Base-by-base conservation (phyloP, 2,329 filamentous ascomycete species). In the Amesomyces nigricolor region DNA sequence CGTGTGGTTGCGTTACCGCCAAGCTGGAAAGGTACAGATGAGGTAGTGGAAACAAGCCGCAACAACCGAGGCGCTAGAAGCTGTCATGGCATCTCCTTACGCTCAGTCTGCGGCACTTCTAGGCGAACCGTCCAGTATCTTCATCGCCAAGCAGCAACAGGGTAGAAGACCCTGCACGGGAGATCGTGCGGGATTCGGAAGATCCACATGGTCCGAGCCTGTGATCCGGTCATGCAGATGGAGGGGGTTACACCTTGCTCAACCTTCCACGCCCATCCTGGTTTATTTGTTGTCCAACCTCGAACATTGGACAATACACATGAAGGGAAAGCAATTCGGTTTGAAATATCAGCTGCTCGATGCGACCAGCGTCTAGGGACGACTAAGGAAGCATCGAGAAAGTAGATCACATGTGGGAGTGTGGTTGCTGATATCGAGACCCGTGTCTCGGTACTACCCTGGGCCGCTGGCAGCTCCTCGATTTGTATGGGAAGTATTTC, bases 161-260 rank as follows among this genome's bases (percentile, higher is more conserved):
- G 50, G 22, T 47, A 50, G 53, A 40, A 56, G 43, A 50, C 42
- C 47, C 50, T n/a, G 46, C 53, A 39, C 48, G 48, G 45, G 48
- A 46, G 40, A 8, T 51, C 4, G 6, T 4, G 10, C 42, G 13
- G 13, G 5, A 14, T 4, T 2, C 11, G 19, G 30, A 30, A 14
- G 45, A 16, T 52, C 40, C 51, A 38, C 47, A 30, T 51, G 38
- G 47, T 13, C 37, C 17, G 29, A 29, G 37, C 49, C 17, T 53
- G 49, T 56, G 53, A 53, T 49, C 40, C 10, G 3, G 35, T 22
- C 37, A 42, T 51, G 35, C 35, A 35, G 5, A 48, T 35, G 32
- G 32, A 35, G 32, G 51, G 50, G 43, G 51, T 35, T 14, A 35
- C 47, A 40, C 22, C n/a, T 26, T 40, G 38, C 54, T 45, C 44